Conservation (phyloP, 75 land plant genomes). For the Picea glauca region DNA sequence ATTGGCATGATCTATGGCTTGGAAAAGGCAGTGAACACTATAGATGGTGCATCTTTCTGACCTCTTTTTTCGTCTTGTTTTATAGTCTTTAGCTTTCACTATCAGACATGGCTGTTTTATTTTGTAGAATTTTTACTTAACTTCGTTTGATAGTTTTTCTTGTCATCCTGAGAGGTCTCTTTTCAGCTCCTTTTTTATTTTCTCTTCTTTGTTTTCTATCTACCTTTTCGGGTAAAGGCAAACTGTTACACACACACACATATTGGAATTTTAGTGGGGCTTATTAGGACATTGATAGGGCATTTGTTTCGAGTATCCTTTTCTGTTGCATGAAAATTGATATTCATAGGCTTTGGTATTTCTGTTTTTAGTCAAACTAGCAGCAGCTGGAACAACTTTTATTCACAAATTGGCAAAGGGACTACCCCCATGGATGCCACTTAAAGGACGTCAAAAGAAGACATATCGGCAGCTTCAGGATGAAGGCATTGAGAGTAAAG, state of each 20-base stretch:
- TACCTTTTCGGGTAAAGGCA: not conserved
- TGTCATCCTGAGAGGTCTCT: too few species aligned
- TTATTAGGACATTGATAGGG: not conserved
- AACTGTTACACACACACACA: not conserved
- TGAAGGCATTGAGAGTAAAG: slow-evolving; percentile 81
- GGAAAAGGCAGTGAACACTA: slow-evolving; percentile 65
- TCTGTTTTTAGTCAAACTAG: slow-evolving; percentile 56
- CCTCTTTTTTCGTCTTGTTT: not conserved
- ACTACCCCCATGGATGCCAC: slow-evolving; percentile 71
- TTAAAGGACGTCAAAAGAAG: slow-evolving; percentile 78
- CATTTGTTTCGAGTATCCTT: too few species aligned
- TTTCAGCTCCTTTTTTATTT: not conserved
- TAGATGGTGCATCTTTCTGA: slow-evolving; percentile 61
- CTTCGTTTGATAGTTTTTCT: too few species aligned
- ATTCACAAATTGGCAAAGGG: slow-evolving; percentile 74
- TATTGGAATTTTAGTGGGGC: too few species aligned
- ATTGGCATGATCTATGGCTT: slow-evolving; percentile 95
- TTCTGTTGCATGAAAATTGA: not conserved
- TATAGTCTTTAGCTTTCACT: too few species aligned
- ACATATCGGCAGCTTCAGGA: slow-evolving; percentile 80
- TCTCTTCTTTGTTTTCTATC: not conserved
- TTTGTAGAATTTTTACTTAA: too few species aligned
- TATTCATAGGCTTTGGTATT: not conserved
- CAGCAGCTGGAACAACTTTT: slow-evolving; percentile 70
- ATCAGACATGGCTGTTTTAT: too few species aligned